phyloP scores from a whole-genome alignment of 768 basidiomycete genomes.

The Cystofilobasidium macerans region DNA sequence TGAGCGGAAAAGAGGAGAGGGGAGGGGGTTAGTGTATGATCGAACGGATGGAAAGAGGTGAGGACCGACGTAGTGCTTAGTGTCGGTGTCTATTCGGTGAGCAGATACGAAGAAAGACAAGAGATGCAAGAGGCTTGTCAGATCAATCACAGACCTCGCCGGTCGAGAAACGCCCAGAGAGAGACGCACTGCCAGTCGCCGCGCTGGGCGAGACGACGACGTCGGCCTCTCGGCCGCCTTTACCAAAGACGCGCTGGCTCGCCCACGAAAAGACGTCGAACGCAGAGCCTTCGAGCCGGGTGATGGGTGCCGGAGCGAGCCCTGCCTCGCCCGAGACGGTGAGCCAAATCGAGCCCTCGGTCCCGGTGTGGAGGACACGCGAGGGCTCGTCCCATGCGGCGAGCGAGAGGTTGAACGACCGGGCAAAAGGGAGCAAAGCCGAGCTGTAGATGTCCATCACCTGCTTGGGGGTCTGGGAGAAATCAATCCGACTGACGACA shows the following conservation, averaged over 20 bases:
- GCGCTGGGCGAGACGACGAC: conserved; percentile 16
- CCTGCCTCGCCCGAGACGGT: background rate
- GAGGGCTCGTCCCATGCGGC: background rate
- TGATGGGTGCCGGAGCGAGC: conserved; percentile 5
- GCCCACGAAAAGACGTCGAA: conserved; percentile 24
- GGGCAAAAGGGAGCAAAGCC: conserved; percentile 15
- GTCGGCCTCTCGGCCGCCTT: conserved; percentile 2
- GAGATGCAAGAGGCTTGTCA: too few species aligned
- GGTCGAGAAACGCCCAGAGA: too few species aligned
- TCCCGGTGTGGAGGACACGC: background rate
- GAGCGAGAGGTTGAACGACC: conserved; percentile 16
- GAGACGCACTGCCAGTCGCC: conserved; percentile 18
- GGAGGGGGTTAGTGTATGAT: background rate
- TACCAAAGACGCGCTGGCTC: conserved; percentile 16
- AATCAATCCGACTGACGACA: conserved; percentile 13
- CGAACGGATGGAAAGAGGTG: background rate
- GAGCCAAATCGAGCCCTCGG: conserved; percentile 7
- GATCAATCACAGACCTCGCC: too few species aligned
- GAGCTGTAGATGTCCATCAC: conserved; percentile 22
- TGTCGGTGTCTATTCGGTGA: conserved; percentile 6
- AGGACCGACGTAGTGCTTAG: conserved; percentile 13
- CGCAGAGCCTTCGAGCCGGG: conserved; percentile 14
- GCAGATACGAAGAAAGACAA: background rate
- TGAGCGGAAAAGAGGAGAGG: background rate
- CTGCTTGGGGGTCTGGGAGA: conserved; percentile 18